A percentile compares a stretch with the other conserved stretches of the same genome.
These are phyloP conservation scores for Voacanga thouarsii DNA, from an alignment of 257 asterid genomes.

Conservation along the genomic window DNA sequence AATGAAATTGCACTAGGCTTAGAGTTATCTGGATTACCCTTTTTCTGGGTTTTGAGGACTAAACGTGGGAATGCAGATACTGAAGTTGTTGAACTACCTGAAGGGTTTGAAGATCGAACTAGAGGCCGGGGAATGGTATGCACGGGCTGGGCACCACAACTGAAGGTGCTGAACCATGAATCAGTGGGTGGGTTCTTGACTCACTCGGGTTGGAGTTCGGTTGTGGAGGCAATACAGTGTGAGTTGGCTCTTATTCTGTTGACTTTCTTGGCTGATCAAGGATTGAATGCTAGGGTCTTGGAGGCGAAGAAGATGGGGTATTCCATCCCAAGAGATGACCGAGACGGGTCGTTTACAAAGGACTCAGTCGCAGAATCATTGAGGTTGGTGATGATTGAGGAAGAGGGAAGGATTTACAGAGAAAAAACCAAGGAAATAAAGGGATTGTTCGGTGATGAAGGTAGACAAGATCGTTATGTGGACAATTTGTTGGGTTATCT, in stretches of 20 bases:
- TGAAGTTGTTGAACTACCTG: constrained; percentile 15
- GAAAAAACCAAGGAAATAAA: neutral
- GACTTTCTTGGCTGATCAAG: constrained; percentile 21
- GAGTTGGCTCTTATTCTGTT: constrained; percentile 24
- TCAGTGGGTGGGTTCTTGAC: constrained; percentile 32
- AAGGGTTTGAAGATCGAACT: constrained; percentile 27
- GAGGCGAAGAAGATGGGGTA: constrained; percentile 2
- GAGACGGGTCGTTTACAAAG: constrained; percentile 1
- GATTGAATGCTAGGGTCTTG: constrained; percentile 13
- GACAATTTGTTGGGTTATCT: neutral
- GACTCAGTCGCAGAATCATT: constrained; percentile 8
- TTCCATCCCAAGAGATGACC: constrained; percentile 7
- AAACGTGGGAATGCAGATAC: constrained; percentile 21
- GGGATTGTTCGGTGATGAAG: neutral
- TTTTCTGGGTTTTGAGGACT: constrained; percentile 29
- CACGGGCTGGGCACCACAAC: constrained; percentile 33
- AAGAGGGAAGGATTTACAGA: constrained; percentile 1
- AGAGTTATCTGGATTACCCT: constrained; percentile 30
- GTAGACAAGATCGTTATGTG: neutral
- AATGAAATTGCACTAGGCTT: constrained; percentile 29
- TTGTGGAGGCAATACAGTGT: constrained; percentile 18
- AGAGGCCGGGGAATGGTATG: constrained; percentile 20
- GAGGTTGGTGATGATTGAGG: constrained; percentile 7
- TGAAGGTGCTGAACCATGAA: constrained; percentile 28
- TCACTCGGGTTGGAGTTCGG: constrained; percentile 36